Evolutionary conservation across 2,329 filamentous ascomycete genomes (phyloP).

Genomic region (Ophiostoma sp.): DNA sequence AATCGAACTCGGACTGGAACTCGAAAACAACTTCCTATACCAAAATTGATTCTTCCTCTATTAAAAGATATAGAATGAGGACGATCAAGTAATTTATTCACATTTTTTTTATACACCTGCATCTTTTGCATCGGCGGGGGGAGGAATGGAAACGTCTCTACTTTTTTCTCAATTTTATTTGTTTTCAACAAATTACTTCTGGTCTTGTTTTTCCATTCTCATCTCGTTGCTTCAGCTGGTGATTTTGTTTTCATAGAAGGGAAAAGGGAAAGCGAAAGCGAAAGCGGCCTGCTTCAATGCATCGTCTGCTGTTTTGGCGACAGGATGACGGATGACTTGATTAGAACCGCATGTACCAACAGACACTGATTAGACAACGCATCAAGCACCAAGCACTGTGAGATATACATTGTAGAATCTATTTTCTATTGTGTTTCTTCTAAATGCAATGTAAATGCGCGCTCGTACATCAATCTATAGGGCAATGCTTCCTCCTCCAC

Average conservation of each 20-base stretch:
- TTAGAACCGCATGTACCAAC: not conserved
- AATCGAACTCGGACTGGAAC: not conserved
- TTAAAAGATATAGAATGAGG: slow-evolving; percentile 11
- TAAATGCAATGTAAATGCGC: no score
- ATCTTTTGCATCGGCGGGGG: slow-evolving; percentile 14
- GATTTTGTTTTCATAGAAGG: not conserved
- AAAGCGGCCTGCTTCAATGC: no score
- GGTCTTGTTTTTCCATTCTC: not conserved
- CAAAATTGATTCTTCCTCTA: slow-evolving; percentile 3
- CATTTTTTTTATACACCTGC: not conserved
- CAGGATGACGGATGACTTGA: not conserved
- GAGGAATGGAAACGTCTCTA: slow-evolving; percentile 18
- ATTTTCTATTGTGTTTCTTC: no score
- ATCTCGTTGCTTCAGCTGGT: not conserved
- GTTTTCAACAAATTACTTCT: not conserved
- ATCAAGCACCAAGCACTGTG: no score
- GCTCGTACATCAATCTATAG: no score
- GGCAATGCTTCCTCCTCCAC: no score
- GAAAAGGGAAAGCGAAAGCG: not conserved
- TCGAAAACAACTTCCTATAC: not conserved
- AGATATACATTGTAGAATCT: no score
- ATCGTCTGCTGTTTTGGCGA: not conserved
- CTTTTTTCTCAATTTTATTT: not conserved
- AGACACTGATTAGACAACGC: not conserved
- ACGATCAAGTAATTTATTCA: slow-evolving; percentile 8